These are phyloP conservation scores for Colletotrichum sp. DNA, from an alignment of 2,329 filamentous ascomycete species.

Conservation along the genomic window DNA sequence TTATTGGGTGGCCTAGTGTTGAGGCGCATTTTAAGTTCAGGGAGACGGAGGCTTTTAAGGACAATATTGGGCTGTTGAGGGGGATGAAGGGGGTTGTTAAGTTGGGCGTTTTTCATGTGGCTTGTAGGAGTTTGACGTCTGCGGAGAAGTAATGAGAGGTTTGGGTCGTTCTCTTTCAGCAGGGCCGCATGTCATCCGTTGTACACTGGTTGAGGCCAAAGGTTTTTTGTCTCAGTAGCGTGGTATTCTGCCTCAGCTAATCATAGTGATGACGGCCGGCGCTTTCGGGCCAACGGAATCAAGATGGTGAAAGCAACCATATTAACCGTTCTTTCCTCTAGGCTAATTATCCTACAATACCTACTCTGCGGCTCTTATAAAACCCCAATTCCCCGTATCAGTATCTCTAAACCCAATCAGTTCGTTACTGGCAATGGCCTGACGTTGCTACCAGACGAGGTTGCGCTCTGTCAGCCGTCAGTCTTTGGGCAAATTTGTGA, in stretches of 20 bases:
- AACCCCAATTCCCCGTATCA: neutral
- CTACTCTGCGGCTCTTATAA: neutral
- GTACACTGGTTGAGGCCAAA: too few species aligned
- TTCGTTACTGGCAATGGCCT: neutral
- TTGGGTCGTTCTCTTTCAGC: neutral
- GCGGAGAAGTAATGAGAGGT: neutral
- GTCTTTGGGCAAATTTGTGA: too few species aligned
- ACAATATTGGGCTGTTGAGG: slow-evolving; percentile 30
- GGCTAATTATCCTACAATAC: too few species aligned
- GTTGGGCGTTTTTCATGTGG: neutral
- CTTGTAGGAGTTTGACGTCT: neutral
- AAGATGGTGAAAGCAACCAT: too few species aligned
- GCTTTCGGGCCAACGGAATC: too few species aligned
- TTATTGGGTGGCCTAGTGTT: slow-evolving; percentile 43
- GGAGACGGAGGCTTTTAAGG: slow-evolving; percentile 38
- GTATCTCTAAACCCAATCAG: neutral
- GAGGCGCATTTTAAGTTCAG: slow-evolving; percentile 41
- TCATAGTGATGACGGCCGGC: too few species aligned
- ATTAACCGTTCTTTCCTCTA: too few species aligned
- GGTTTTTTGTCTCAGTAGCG: too few species aligned
- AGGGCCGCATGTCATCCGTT: too few species aligned
- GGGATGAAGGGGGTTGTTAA: neutral
- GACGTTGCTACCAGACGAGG: neutral
- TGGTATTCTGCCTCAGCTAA: too few species aligned
- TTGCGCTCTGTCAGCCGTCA: too few species aligned